Percentiles rank a stretch among this genome's conserved stretches.
phyloP scores from a whole-genome alignment of 306 rosid genomes.

The Dicorynia guianensis region DNA sequence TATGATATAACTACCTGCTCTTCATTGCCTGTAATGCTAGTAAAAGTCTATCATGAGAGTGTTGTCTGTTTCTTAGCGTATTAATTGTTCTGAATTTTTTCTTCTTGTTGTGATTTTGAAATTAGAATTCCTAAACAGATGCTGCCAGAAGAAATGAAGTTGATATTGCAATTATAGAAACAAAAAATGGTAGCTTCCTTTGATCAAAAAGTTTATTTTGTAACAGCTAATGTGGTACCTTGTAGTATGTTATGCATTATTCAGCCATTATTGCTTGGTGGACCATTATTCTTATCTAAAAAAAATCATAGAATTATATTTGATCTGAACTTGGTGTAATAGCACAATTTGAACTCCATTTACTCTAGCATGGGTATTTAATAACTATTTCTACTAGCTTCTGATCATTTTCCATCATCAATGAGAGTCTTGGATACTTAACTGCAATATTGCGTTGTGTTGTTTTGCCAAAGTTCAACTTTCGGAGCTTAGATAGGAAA shows the following conservation, averaged over 20 bases:
- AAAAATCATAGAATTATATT: too few species aligned
- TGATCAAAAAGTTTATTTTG: too few species aligned
- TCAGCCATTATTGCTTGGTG: not conserved
- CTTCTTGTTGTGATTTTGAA: too few species aligned
- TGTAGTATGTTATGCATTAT: too few species aligned
- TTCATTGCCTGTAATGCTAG: too few species aligned
- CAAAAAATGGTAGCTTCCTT: constrained; percentile 13
- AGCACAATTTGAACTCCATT: not conserved
- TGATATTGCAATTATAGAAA: constrained; percentile 23
- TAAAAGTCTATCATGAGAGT: too few species aligned
- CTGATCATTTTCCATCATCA: not conserved
- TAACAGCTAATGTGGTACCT: too few species aligned
- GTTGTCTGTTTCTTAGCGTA: too few species aligned
- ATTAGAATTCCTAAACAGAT: too few species aligned
- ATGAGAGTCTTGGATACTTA: not conserved
- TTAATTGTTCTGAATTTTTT: too few species aligned
- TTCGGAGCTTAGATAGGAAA: not conserved
- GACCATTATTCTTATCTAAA: too few species aligned
- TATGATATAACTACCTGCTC: too few species aligned
- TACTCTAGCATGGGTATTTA: not conserved
- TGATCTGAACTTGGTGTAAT: not conserved
- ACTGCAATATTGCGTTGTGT: not conserved
- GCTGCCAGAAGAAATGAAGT: not conserved
- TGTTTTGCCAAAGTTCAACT: not conserved
- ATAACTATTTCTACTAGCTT: not conserved